Conservation (phyloP, 129 eudicot genomes). For the Ambrosia trifida region DNA sequence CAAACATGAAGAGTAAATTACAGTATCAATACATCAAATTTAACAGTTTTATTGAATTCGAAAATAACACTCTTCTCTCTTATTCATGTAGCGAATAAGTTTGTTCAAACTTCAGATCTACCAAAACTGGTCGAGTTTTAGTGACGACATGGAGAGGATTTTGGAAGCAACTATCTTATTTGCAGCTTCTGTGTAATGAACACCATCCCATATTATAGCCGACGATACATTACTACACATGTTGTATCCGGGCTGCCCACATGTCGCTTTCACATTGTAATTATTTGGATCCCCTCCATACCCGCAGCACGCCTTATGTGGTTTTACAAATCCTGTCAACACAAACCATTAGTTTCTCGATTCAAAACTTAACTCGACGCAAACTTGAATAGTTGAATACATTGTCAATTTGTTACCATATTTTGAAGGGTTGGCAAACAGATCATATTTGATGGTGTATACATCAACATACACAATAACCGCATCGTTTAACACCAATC, state of each 20-base stretch:
- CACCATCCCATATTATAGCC: conserved; percentile 49
- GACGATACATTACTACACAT: conserved; percentile 44
- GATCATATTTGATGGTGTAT: conserved; percentile 46
- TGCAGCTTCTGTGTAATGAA: conserved; percentile 59
- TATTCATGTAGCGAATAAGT: background rate
- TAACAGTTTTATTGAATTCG: background rate
- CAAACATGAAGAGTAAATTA: background rate
- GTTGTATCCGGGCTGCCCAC: conserved; percentile 51
- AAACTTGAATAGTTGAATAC: background rate
- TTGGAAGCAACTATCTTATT: conserved; percentile 33
- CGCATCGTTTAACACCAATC: conserved; percentile 29
- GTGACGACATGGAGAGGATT: conserved; percentile 37
- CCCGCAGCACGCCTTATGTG: conserved; percentile 42
- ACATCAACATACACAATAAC: conserved; percentile 41
- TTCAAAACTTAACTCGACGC: background rate
- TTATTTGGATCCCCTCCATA: conserved; percentile 44
- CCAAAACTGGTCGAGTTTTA: conserved; percentile 25
- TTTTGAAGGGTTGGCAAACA: conserved; percentile 42
- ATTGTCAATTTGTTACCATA: conserved; percentile 39
- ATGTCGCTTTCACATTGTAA: conserved; percentile 44
- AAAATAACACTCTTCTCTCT: background rate
- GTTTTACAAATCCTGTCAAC: conserved; percentile 31
- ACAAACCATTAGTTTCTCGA: conserved; percentile 5
- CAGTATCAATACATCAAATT: background rate
- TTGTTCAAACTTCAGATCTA: background rate